Conservation (phyloP, 2,329 filamentous ascomycete genomes). For the Penicillium sp. region DNA sequence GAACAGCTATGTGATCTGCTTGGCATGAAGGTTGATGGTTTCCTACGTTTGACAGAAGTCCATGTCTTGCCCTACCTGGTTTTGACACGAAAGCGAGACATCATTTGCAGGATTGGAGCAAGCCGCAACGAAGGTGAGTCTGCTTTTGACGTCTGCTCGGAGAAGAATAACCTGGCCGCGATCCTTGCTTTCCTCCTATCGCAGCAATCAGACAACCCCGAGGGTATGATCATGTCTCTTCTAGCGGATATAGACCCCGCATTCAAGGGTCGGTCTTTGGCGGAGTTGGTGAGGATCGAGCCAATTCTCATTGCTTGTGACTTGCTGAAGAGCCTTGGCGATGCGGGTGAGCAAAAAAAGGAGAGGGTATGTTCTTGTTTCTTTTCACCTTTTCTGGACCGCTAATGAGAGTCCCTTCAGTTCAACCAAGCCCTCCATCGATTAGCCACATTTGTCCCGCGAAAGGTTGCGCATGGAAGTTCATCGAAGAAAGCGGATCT, state of each 20-base stretch:
- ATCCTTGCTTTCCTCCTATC: conserved; percentile 59
- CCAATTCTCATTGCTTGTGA: conserved; percentile 74
- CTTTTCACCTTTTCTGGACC: conserved; percentile 24
- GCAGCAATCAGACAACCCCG: conserved; percentile 62
- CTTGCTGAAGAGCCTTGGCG: conserved; percentile 74
- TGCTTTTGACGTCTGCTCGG: conserved; percentile 60
- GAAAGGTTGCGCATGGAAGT: conserved; percentile 45
- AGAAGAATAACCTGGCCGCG: conserved; percentile 57
- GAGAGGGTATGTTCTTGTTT: conserved; percentile 48
- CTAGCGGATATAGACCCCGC: conserved; percentile 67
- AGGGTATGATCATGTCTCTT: conserved; percentile 65
- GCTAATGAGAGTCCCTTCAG: conserved; percentile 15
- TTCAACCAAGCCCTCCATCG: conserved; percentile 52
- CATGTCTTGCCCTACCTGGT: conserved; percentile 86
- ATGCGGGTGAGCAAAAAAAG: conserved; percentile 55
- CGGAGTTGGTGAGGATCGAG: conserved; percentile 69
- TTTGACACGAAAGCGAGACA: conserved; percentile 69
- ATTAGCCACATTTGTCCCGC: conserved; percentile 51
- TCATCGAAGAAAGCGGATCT: conserved; percentile 53
- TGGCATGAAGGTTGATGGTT: conserved; percentile 68
- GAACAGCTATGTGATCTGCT: conserved; percentile 78
- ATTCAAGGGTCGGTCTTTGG: conserved; percentile 65
- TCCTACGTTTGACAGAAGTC: conserved; percentile 72
- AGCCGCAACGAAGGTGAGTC: conserved; percentile 55
- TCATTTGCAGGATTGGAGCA: conserved; percentile 77